Evolutionary conservation across 2,329 filamentous ascomycete genomes (phyloP).

Genomic region (Aschersonia sp.): DNA sequence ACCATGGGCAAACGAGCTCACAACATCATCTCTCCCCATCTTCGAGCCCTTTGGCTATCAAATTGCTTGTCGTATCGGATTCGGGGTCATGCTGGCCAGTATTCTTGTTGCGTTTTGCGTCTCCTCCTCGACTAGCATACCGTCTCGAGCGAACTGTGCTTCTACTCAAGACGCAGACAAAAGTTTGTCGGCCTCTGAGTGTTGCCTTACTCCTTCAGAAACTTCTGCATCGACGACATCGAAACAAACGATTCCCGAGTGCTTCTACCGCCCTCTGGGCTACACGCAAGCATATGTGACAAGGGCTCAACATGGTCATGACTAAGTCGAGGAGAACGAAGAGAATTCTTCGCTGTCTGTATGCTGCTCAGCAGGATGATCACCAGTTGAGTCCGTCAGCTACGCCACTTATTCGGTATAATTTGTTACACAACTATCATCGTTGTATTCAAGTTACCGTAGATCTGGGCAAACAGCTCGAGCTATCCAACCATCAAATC

Average conservation of each 20-base stretch:
- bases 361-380: slow-evolving; percentile 19
- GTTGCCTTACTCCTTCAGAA: not conserved
- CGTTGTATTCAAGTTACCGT: slow-evolving; percentile 14
- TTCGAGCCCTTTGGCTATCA: slow-evolving; percentile 1
- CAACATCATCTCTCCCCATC: slow-evolving; percentile 1
- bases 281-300: not conserved
- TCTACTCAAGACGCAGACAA: not conserved
- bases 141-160: not conserved
- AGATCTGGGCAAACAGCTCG: slow-evolving; percentile 14
- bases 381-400: slow-evolving; percentile 18
- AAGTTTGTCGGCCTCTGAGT: not conserved
- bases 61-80: slow-evolving; percentile 5
- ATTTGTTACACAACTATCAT: slow-evolving; percentile 15
- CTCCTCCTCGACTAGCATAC: not conserved
- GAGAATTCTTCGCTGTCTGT: slow-evolving; percentile 21
- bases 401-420: slow-evolving; percentile 15
- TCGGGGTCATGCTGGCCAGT: slow-evolving; percentile 4
- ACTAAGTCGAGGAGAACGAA: slow-evolving; percentile 14
- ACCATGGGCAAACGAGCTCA: slow-evolving; percentile 1
- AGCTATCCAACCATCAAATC: slow-evolving; percentile 8
- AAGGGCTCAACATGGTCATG: slow-evolving; percentile 11
- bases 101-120: slow-evolving; percentile 2
- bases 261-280: not conserved
- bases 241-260: not conserved
- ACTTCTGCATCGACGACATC: slow-evolving; percentile 1